Percentiles rank a stretch among this genome's conserved stretches.
phyloP scores from a whole-genome alignment of 345 rosid species.

The Garcia nutans region DNA sequence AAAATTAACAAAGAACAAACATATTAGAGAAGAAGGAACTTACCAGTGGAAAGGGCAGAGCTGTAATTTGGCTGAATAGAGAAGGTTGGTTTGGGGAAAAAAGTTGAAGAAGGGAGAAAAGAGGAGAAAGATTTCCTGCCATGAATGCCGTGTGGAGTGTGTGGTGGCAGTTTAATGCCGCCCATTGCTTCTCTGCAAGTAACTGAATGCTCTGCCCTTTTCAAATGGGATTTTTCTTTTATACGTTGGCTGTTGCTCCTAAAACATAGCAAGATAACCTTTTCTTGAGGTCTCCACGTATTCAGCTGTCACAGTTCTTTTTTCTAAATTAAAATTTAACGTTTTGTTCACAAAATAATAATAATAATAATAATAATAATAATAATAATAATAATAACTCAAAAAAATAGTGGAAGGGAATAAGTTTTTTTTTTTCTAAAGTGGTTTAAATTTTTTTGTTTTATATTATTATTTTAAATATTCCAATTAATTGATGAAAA shows the following conservation, averaged over 20 bases:
- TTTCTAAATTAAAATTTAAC: too few relatives aligned
- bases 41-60: conserved; percentile 35
- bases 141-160: conserved; percentile 30
- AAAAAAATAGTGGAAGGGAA: too few relatives aligned
- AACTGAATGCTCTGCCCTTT: not conserved
- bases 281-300: conserved; percentile 12
- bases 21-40: not conserved
- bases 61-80: conserved; percentile 5
- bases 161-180: conserved; percentile 40
- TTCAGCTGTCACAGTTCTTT: not conserved
- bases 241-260: conserved; percentile 1
- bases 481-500: too few relatives aligned
- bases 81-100: conserved; percentile 27
- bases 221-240: not conserved
- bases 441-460: too few relatives aligned
- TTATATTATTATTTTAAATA: too few relatives aligned
- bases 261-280: conserved; percentile 15
- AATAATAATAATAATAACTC: too few relatives aligned
- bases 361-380: too few relatives aligned
- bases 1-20: not conserved
- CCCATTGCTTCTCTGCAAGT: conserved; percentile 30
- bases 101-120: conserved; percentile 22
- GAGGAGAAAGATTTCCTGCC: conserved; percentile 36
- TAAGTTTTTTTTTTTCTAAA: too few relatives aligned
- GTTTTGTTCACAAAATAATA: too few relatives aligned